Evolutionary conservation across 2,329 filamentous ascomycete species (phyloP).

Genomic region (Leptographium lundbergii): DNA sequence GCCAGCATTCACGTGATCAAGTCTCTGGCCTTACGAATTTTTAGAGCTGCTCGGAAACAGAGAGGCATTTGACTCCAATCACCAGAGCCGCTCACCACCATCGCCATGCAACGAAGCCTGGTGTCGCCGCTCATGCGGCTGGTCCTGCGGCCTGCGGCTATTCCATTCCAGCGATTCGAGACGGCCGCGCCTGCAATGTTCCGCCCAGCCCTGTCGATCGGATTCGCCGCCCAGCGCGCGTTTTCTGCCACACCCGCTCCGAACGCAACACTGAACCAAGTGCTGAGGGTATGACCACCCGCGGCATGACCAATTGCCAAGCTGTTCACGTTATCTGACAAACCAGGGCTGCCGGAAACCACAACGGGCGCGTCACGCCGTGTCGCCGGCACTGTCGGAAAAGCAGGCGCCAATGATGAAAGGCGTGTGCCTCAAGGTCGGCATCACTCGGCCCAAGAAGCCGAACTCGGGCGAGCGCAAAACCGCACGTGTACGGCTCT

Average conservation of each 20-base stretch:
- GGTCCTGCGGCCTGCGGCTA: constrained; percentile 18
- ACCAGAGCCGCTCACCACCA: neutral
- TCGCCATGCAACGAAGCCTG: constrained; percentile 15
- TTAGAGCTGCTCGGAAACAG: neutral
- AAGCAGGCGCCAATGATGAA: constrained; percentile 70
- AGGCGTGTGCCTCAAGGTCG: constrained; percentile 90
- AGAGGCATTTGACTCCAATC: too few relatives aligned
- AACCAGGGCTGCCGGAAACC: constrained; percentile 59
- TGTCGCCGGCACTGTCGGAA: constrained; percentile 69
- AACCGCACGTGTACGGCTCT: constrained; percentile 81
- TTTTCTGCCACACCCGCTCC: constrained; percentile 31
- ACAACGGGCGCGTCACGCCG: constrained; percentile 71
- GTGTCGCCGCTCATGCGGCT: constrained; percentile 23
- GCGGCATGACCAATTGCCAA: neutral
- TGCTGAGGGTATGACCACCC: constrained; percentile 37
- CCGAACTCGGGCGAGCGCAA: constrained; percentile 97
- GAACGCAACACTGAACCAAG: constrained; percentile 59
- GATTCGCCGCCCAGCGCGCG: constrained; percentile 13
- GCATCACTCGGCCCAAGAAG: constrained; percentile 92
- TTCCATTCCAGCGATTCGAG: constrained; percentile 13
- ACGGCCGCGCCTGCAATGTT: constrained; percentile 1
- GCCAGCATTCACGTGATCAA: neutral
- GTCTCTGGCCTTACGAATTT: neutral
- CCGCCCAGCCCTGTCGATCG: constrained; percentile 7
- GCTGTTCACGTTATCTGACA: neutral